phyloP scores from a whole-genome alignment of 345 rosid genomes.

The Punica granatum region DNA sequence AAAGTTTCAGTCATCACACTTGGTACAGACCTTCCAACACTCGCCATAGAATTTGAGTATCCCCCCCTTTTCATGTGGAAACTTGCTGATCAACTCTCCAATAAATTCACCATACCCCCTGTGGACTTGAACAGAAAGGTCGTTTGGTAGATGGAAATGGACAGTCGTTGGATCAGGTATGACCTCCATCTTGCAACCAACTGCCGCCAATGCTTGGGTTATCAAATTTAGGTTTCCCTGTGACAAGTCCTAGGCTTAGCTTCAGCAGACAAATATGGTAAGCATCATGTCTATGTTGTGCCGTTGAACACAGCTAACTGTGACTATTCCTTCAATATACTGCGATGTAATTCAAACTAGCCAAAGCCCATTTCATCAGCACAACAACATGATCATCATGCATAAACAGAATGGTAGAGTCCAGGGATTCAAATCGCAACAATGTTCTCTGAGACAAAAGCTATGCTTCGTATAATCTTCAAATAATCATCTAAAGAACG shows the following conservation, averaged over 20 bases:
- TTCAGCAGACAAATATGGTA: neutral
- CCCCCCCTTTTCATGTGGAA: slow-evolving; percentile 88
- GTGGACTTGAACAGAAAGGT: slow-evolving; percentile 72
- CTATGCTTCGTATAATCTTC: neutral
- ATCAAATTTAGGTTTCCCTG: slow-evolving; percentile 94
- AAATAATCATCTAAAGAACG: too few relatives aligned
- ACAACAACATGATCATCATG: too few relatives aligned
- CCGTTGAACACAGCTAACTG: too few relatives aligned
- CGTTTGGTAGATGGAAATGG: slow-evolving; percentile 82
- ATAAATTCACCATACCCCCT: slow-evolving; percentile 62
- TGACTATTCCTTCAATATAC: too few relatives aligned
- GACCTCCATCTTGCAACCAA: slow-evolving; percentile 83
- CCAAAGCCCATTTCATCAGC: neutral
- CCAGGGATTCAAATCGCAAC: neutral
- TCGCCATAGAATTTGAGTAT: slow-evolving; percentile 67
- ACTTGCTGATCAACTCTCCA: slow-evolving; percentile 51
- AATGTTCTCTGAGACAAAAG: neutral
- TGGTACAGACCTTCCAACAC: slow-evolving; percentile 80
- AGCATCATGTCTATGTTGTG: neutral
- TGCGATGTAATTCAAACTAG: too few relatives aligned
- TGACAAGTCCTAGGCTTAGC: slow-evolving; percentile 19
- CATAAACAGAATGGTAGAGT: neutral
- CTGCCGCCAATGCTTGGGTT: slow-evolving; percentile 80
- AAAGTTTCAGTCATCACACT: slow-evolving; percentile 14
- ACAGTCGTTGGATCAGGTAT: slow-evolving; percentile 94